Percentiles rank a stretch among this genome's conserved stretches.
These are phyloP conservation scores for Aspergillus asperescens DNA, from an alignment of 495 filamentous ascomycete genomes.

Conservation along the genomic window DNA sequence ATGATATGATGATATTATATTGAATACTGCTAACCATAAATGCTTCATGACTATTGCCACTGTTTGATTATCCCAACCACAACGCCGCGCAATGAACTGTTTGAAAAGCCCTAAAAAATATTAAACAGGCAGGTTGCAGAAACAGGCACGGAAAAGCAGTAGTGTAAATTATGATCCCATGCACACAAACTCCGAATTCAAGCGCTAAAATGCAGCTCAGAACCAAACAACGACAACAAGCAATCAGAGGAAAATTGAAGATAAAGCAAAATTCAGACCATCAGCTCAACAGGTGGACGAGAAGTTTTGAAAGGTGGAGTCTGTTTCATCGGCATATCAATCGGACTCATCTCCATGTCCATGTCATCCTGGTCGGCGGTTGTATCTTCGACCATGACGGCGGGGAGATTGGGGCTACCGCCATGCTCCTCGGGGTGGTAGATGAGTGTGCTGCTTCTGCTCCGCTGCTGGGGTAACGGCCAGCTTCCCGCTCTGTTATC, in stretches of 20 bases:
- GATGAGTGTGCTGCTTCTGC: constrained; percentile 63
- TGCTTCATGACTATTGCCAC: constrained; percentile 1
- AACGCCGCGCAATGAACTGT: constrained; percentile 13
- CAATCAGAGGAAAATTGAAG: not conserved
- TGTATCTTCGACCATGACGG: constrained; percentile 87
- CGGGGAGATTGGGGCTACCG: constrained; percentile 70
- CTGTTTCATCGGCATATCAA: constrained; percentile 45
- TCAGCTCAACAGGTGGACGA: constrained; percentile 86
- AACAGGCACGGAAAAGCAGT: not conserved
- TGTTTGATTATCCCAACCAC: not conserved
- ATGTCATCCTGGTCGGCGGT: constrained; percentile 50
- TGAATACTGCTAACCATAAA: not conserved
- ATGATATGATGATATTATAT: not conserved
- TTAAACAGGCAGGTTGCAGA: constrained; percentile 2
- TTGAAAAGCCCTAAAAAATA: not conserved
- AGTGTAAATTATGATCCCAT: no score
- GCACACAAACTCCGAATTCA: constrained; percentile 10
- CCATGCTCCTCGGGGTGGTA: constrained; percentile 74
- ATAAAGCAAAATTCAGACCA: constrained; percentile 42
- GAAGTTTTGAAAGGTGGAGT: constrained; percentile 65
- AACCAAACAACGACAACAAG: constrained; percentile 12
- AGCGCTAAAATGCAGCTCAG: constrained; percentile 17
- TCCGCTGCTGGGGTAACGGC: constrained; percentile 40
- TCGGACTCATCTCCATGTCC: constrained; percentile 40
- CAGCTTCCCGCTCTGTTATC: constrained; percentile 39